Evolutionary conservation across 2,329 filamentous ascomycete genomes (phyloP), one percentile per base, ranked within the genome.

Genomic region (Spiromastix sp.): DNA sequence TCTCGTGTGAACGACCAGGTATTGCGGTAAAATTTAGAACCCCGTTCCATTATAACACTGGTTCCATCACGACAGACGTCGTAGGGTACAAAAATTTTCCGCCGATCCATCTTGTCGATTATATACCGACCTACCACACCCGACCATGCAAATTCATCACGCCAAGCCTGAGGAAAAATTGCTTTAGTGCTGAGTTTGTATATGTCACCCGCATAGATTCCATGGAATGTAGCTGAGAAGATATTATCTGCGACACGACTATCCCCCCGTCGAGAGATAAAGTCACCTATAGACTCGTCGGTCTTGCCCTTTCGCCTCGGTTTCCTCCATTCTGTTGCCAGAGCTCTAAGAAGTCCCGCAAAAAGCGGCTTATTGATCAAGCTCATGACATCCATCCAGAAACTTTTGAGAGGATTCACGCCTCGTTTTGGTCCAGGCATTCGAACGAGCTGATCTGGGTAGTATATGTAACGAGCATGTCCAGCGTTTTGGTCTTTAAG

Each of bases 151-250:
- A n/a, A n/a, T n/a, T n/a, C n/a, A n/a, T n/a, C n/a, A n/a, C n/a
- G 43, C 51, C 66, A 67, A 0, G 64, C 38, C 17, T 58, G 46
- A 7, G 79, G 61, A 25, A 80, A 53, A 26, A 82, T 64, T 33
- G 74, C 77, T 47, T 75, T 76, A 31, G 75, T 76, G 57, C 86
- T 94, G 33, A 96, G 66, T 52, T 80, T 71, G 55, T 83, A 77
- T 31, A 93, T 75, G 58, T 95, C 83, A 4, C 91, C 91, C 15
- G 87, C 91, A 57, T 93, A 94, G 39, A 96, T 85, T 27, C 91
- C 91, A 57, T 96, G 91, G 35, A 85, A 59, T 2, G 77, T 53
- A 1, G 79, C 85, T 4, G 85, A 94, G 5, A 77, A 60, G 12
- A 94, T 36, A 48, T 93, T 87, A 46, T 91, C 70, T 10, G 76